Percentiles rank a stretch among this genome's conserved stretches.
Conservation (phyloP, 2,329 filamentous ascomycete genomes). For the Niveomyces coronatus region DNA sequence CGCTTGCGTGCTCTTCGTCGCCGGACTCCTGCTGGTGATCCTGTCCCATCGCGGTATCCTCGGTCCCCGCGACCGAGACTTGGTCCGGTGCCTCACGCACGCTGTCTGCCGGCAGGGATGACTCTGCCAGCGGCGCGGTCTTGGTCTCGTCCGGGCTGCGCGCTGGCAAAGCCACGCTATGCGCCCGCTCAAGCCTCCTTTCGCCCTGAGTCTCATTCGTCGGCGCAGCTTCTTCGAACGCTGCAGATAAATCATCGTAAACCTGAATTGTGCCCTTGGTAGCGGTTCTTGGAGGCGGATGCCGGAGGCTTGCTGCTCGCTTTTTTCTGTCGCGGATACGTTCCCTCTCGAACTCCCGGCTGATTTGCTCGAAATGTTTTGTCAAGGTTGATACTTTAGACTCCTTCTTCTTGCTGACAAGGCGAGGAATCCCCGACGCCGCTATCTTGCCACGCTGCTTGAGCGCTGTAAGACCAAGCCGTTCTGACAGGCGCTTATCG, state of each 20-base stretch:
- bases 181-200: constrained; percentile 16
- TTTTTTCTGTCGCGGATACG: constrained; percentile 76
- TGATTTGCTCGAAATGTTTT: constrained; percentile 92
- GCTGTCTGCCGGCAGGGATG: constrained; percentile 15
- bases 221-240: constrained; percentile 69
- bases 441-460: constrained; percentile 48
- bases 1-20: constrained; percentile 58
- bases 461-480: constrained; percentile 53
- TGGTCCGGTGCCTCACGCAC: constrained; percentile 16
- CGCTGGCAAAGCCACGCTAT: constrained; percentile 12
- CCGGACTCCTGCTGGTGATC: constrained; percentile 51
- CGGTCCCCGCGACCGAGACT: constrained; percentile 18
- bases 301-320: constrained; percentile 62
- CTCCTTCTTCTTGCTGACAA: constrained; percentile 63
- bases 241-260: constrained; percentile 87
- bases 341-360: constrained; percentile 93
- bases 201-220: constrained; percentile 44
- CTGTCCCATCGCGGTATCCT: constrained; percentile 19
- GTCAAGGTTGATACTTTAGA: constrained; percentile 85
- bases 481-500: constrained; percentile 71
- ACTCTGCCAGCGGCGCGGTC: constrained; percentile 15
- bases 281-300: constrained; percentile 70
- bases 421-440: constrained; percentile 79
- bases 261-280: constrained; percentile 96
- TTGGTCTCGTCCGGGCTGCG: not conserved